Evolutionary conservation across 176 grass and related monocot species (phyloP).

Genomic region (Hsuehochloa calcarea): DNA sequence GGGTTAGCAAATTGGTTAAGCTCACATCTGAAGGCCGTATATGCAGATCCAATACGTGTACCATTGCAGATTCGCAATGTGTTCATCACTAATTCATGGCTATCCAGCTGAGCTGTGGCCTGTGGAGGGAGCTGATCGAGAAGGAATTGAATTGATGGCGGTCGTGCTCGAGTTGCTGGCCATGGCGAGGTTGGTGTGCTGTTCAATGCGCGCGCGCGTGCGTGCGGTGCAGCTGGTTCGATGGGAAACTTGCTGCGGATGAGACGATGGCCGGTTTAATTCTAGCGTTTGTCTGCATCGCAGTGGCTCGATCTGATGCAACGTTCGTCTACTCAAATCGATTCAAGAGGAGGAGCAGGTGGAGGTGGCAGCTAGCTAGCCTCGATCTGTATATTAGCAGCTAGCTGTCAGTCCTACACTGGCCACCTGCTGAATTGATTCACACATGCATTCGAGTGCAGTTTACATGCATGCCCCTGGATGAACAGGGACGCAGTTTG

Average conservation of each 20-base stretch:
- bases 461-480: neutral
- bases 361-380: neutral
- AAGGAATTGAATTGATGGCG: neutral
- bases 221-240: neutral
- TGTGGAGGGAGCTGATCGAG: neutral
- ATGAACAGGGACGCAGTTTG: too few species aligned
- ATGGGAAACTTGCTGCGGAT: too few species aligned
- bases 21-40: neutral
- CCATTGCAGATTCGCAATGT: too few species aligned
- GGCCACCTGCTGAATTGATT: neutral
- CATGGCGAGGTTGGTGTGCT: neutral
- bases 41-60: too few species aligned
- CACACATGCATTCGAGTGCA: neutral
- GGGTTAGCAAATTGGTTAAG: too few species aligned
- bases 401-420: neutral
- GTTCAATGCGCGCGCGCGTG: neutral
- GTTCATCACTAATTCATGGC: too few species aligned
- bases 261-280: neutral
- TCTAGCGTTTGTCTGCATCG: constrained; percentile 18
- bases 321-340: neutral
- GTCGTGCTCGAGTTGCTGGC: neutral
- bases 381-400: too few species aligned
- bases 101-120: too few species aligned
- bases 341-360: neutral
- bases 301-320: neutral